Evolutionary conservation across 2,329 filamentous ascomycete species (phyloP).

Genomic region (Aspergillus melleus): DNA sequence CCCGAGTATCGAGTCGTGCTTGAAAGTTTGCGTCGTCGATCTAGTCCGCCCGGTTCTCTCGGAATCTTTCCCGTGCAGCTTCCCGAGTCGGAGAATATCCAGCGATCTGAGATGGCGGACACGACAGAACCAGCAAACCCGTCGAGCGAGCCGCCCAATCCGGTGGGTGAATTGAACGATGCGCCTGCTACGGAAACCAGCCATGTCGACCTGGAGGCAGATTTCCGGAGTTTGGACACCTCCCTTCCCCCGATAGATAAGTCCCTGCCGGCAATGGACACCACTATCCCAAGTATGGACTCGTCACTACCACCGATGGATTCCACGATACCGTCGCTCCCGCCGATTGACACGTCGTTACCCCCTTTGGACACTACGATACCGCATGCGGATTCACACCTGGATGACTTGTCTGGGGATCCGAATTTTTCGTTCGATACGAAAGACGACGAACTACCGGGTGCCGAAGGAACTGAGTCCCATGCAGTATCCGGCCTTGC

Average conservation of each 20-base stretch:
- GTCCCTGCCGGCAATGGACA: constrained; percentile 27
- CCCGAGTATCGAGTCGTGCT: neutral
- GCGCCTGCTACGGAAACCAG: neutral
- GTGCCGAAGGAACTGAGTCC: constrained; percentile 4
- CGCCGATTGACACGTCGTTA: constrained; percentile 27
- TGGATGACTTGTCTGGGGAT: constrained; percentile 4
- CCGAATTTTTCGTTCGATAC: constrained; percentile 17
- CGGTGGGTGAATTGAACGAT: constrained; percentile 12
- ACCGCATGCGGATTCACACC: constrained; percentile 20
- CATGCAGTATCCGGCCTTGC: constrained; percentile 14
- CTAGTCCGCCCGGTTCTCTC: neutral
- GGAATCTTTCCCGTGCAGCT: neutral
- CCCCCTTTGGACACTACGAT: constrained; percentile 29
- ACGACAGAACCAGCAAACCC: constrained; percentile 19
- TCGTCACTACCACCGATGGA: constrained; percentile 32
- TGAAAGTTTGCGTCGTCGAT: neutral
- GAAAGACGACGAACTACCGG: constrained; percentile 10
- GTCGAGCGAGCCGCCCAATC: constrained; percentile 19
- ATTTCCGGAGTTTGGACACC: constrained; percentile 13
- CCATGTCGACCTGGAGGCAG: neutral
- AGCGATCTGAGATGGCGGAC: constrained; percentile 22
- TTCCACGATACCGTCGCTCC: constrained; percentile 29
- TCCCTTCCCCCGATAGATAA: constrained; percentile 27
- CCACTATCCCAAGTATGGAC: constrained; percentile 29
- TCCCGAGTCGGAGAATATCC: neutral